A percentile compares a stretch with the other conserved stretches of the same genome.
Conservation (phyloP, 164 flowering plant genomes). For the Sedum album region DNA sequence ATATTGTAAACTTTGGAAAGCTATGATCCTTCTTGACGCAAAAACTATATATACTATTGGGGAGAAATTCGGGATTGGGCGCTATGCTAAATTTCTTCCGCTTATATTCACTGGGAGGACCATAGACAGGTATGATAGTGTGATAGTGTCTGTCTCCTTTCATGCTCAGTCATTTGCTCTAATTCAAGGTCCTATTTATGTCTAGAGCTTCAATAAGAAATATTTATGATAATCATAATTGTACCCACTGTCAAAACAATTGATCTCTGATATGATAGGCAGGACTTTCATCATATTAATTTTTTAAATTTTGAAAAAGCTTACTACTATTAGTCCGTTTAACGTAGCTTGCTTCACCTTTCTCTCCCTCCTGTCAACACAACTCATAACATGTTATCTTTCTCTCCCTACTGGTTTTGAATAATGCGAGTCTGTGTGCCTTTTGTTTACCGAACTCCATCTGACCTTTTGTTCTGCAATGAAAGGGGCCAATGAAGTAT, state of each 20-base stretch:
- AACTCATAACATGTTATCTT: neutral
- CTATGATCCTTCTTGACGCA: constrained; percentile 59
- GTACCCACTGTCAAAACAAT: no score
- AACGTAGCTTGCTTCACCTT: neutral
- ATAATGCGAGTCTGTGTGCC: neutral
- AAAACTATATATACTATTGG: constrained; percentile 45
- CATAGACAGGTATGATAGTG: constrained; percentile 55
- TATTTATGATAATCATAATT: no score
- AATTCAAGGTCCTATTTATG: neutral
- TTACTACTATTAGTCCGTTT: neutral
- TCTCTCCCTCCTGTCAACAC: neutral
- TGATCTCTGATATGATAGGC: neutral
- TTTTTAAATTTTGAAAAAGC: neutral
- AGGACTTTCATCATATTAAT: neutral
- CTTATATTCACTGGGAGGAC: constrained; percentile 88
- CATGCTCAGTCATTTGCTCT: neutral
- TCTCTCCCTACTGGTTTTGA: neutral
- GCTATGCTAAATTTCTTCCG: constrained; percentile 74
- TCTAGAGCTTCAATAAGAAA: neutral
- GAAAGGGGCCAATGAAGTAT: no score
- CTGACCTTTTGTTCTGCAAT: neutral
- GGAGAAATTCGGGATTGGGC: constrained; percentile 70
- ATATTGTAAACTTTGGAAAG: constrained; percentile 81
- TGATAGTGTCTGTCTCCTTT: neutral
- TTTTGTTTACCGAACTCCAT: neutral